Percentiles rank a stretch among this genome's conserved stretches.
Evolutionary conservation across 257 asterid species (phyloP).

Genomic region (Pogostemon cablin): DNA sequence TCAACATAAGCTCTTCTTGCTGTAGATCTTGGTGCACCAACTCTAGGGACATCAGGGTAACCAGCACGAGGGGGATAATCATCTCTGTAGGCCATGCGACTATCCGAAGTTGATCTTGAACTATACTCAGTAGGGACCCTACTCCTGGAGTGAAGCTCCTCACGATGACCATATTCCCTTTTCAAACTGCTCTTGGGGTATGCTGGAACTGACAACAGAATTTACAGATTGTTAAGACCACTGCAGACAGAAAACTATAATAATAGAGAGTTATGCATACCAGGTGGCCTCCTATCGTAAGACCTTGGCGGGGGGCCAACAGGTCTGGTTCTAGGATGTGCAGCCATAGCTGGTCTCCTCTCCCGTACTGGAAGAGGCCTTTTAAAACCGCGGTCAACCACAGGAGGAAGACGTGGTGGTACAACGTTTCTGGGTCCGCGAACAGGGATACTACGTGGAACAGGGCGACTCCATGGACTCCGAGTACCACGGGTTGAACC

Average conservation of each 20-base stretch:
- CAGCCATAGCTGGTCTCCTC: slow-evolving; percentile 67
- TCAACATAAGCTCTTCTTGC: slow-evolving; percentile 80
- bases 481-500: slow-evolving; percentile 56
- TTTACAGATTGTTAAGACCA: slow-evolving; percentile 8
- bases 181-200: slow-evolving; percentile 70
- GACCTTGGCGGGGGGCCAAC: slow-evolving; percentile 74
- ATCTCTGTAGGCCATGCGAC: slow-evolving; percentile 72
- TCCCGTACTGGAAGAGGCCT: slow-evolving; percentile 72
- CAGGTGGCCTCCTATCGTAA: slow-evolving; percentile 91
- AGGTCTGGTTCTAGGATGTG: slow-evolving; percentile 76
- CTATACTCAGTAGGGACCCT: slow-evolving; percentile 68
- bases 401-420: slow-evolving; percentile 61
- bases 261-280: slow-evolving; percentile 43
- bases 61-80: slow-evolving; percentile 79
- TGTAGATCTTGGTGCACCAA: slow-evolving; percentile 66
- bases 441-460: slow-evolving; percentile 54
- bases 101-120: slow-evolving; percentile 66
- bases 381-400: slow-evolving; percentile 61
- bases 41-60: slow-evolving; percentile 77
- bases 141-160: slow-evolving; percentile 77
- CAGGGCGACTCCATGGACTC: slow-evolving; percentile 77
- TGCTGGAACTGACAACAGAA: slow-evolving; percentile 54
- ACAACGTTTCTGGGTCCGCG: slow-evolving; percentile 62
- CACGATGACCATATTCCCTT: slow-evolving; percentile 82
- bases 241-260: slow-evolving; percentile 24